phyloP scores from a whole-genome alignment of 768 basidiomycete genomes.

The Hericium erinaceus region DNA sequence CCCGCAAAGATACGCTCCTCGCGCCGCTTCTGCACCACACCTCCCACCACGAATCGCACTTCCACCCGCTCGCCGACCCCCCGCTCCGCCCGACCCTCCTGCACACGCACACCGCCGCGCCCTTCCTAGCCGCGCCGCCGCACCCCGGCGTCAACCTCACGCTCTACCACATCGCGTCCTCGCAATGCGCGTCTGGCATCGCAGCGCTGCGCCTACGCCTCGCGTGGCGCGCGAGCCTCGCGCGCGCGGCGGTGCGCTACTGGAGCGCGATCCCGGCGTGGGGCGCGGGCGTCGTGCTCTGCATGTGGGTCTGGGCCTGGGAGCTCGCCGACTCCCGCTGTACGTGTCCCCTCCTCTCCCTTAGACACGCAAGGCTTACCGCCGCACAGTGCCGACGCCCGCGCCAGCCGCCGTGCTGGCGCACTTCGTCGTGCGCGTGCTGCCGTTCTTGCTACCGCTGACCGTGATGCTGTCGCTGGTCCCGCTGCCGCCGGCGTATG shows the following conservation, averaged over 20 bases:
- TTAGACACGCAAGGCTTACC: too few species aligned
- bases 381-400: too few species aligned
- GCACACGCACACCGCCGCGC: slow-evolving; percentile 61
- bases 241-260: slow-evolving; percentile 66
- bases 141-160: slow-evolving; percentile 40
- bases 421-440: slow-evolving; percentile 1
- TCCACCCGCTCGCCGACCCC: slow-evolving; percentile 33
- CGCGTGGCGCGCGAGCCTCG: slow-evolving; percentile 65
- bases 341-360: too few species aligned
- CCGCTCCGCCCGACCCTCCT: slow-evolving; percentile 35
- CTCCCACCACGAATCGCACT: slow-evolving; percentile 65
- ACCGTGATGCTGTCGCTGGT: slow-evolving; percentile 41
- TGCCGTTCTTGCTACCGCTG: slow-evolving; percentile 33
- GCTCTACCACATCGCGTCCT: slow-evolving; percentile 41
- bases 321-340: too few species aligned
- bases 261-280: slow-evolving; percentile 64
- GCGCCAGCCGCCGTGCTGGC: too few species aligned
- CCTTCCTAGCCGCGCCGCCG: slow-evolving; percentile 33
- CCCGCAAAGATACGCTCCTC: slow-evolving; percentile 35
- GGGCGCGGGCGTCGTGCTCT: slow-evolving; percentile 58
- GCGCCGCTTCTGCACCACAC: slow-evolving; percentile 60
- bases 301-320: slow-evolving; percentile 50
- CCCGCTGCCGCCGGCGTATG: slow-evolving; percentile 45
- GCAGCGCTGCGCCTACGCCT: slow-evolving; percentile 41
- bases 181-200: slow-evolving; percentile 11